These are phyloP conservation scores for Punctularia strigosozonata DNA, from an alignment of 768 basidiomycete species.

Conservation along the genomic window DNA sequence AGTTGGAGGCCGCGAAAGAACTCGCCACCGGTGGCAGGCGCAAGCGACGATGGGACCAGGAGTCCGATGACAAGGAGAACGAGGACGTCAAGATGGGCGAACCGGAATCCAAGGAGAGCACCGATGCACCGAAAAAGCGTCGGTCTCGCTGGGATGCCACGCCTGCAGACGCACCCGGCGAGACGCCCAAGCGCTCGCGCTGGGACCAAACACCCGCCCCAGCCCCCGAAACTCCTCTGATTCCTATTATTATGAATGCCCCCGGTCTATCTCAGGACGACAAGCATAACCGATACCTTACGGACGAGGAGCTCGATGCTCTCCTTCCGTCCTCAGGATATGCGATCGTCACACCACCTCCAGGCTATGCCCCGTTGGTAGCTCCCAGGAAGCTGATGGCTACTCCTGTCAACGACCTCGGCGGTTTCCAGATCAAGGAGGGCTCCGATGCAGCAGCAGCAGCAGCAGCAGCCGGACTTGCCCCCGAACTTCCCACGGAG, in stretches of 20 bases:
- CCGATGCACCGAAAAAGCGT: constrained; percentile 80
- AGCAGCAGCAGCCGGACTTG: constrained; percentile 85
- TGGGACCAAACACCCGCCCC: constrained; percentile 93
- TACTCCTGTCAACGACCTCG: constrained; percentile 39
- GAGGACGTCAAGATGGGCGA: constrained; percentile 36
- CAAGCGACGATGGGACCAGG: constrained; percentile 75
- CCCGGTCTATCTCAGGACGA: constrained; percentile 80
- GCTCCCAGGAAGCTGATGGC: constrained; percentile 41
- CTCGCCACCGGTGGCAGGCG: constrained; percentile 41
- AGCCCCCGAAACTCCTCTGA: constrained; percentile 50
- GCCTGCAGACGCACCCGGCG: constrained; percentile 55
- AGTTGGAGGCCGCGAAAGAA: constrained; percentile 55
- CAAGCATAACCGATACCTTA: constrained; percentile 91
- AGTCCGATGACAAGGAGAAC: constrained; percentile 49
- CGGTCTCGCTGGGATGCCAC: constrained; percentile 96
- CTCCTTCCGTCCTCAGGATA: constrained; percentile 83
- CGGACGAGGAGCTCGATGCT: constrained; percentile 91
- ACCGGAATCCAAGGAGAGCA: constrained; percentile 68
- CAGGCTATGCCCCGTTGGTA: constrained; percentile 78
- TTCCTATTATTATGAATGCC: constrained; percentile 80
- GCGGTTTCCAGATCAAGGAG: constrained; percentile 96
- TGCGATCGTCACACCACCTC: constrained; percentile 84
- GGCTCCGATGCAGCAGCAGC: constrained; percentile 82
- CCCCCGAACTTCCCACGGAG: constrained; percentile 90
- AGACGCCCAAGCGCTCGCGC: constrained; percentile 81